phyloP scores from a whole-genome alignment of 2,329 filamentous ascomycete genomes.

The Epichloe glyceriae region DNA sequence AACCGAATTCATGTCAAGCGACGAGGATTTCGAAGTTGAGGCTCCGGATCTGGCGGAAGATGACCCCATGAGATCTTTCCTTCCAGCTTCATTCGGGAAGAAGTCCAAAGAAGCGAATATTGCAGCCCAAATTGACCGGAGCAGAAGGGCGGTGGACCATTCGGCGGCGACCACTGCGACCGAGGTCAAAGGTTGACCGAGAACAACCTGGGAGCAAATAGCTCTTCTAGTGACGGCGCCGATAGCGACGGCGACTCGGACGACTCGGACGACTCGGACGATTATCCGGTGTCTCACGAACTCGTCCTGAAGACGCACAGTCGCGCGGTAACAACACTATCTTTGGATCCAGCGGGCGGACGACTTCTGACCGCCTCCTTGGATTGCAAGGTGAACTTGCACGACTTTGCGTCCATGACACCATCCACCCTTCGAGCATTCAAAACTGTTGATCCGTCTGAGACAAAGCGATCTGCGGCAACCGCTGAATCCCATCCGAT shows the following conservation, averaged over 20 bases:
- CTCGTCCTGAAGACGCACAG: slow-evolving; percentile 87
- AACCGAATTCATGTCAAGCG: slow-evolving; percentile 38
- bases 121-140: slow-evolving; percentile 67
- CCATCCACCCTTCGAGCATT: slow-evolving; percentile 89
- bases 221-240: slow-evolving; percentile 9
- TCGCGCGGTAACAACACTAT: slow-evolving; percentile 69
- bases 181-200: slow-evolving; percentile 7
- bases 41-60: slow-evolving; percentile 41
- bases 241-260: slow-evolving; percentile 14
- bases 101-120: slow-evolving; percentile 61
- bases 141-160: slow-evolving; percentile 41
- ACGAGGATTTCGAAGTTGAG: slow-evolving; percentile 47
- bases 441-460: slow-evolving; percentile 78
- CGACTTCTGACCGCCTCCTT: slow-evolving; percentile 81
- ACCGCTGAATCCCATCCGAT: slow-evolving; percentile 76
- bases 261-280: slow-evolving; percentile 62
- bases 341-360: slow-evolving; percentile 73
- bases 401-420: slow-evolving; percentile 93
- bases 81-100: slow-evolving; percentile 79
- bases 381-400: slow-evolving; percentile 82
- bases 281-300: slow-evolving; percentile 87
- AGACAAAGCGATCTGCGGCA: slow-evolving; percentile 53
- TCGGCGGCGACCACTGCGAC: neutral
- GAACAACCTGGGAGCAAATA: slow-evolving; percentile 7
- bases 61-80: slow-evolving; percentile 61